Evolutionary conservation across 208 protist species (phyloP), one percentile per base, ranked within the genome.

Genomic region (Tritrichomonas musculus): DNA sequence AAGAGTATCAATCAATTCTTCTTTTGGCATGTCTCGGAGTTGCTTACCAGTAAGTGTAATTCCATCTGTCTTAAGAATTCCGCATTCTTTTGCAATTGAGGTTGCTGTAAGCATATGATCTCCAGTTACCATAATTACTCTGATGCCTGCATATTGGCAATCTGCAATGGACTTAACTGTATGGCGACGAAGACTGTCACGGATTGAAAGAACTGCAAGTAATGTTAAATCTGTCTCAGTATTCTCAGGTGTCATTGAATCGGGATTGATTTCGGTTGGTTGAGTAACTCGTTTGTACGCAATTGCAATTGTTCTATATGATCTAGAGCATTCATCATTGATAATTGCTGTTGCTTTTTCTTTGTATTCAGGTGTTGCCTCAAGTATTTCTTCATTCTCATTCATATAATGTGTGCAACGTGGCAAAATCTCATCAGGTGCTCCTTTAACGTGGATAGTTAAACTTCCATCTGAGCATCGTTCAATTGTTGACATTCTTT

Each of bases 121-220:
- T 60, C 97, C 97, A 47, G 97, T 98, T 8, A 98, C 96, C 97
- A 98, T 98, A 65, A 97, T 96, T 93, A 98, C 97, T 69, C 95
- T 69, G 88, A 98, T 97, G 75, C 97, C 96, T 25, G 97, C 97
- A 27, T 47, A 84, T 49, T 96, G 92, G 92, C 97, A 98, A 72
- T 96, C 88, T 39, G 65, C 47, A 47, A 95, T 93, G 1, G 93
- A 44, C 17, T 93, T n/a, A 49, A 60, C n/a, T 47, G 82, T 65
- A 36, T 92, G 11, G 11, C 25, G 3, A 49, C 93, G 33, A 47
- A 88, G 39, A 27, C 66, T 22, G 30, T 93, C 93, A 47, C 65
- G 25, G 9, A 93, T 64, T 13, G 47, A 88, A 36, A 84, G 9
- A n/a, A 88, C 57, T 39, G 44, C 30, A 0, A 93, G 1, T 30